Conservation (phyloP, 805 yeast species). For the Ogataea trehaloabstinens region DNA sequence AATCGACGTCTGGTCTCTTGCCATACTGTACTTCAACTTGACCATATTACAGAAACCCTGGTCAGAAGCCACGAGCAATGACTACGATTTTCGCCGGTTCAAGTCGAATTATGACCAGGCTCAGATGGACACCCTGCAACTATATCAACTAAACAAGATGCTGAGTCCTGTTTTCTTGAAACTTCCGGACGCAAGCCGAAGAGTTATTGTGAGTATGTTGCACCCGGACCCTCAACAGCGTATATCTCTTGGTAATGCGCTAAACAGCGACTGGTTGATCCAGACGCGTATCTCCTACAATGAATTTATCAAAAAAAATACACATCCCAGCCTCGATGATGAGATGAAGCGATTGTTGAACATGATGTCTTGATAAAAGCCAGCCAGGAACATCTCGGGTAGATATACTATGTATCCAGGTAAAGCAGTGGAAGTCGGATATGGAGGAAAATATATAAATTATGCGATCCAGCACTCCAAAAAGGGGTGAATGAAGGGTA, state of each 20-base stretch:
- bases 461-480: no score
- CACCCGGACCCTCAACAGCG: constrained; percentile 29
- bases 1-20: constrained; percentile 53
- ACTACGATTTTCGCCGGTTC: constrained; percentile 24
- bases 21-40: constrained; percentile 46
- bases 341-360: constrained; percentile 19
- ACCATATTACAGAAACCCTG: constrained; percentile 47
- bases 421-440: no score
- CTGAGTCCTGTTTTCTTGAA: constrained; percentile 13
- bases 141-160: constrained; percentile 18
- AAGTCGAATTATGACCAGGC: constrained; percentile 11
- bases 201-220: constrained; percentile 26
- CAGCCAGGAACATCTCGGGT: no score
- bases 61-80: constrained; percentile 36
- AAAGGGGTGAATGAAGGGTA: no score
- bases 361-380: neutral
- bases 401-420: no score
- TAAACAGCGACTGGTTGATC: constrained; percentile 32
- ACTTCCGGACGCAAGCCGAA: constrained; percentile 12
- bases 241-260: constrained; percentile 17
- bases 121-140: constrained; percentile 14
- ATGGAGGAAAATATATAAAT: no score
- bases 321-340: constrained; percentile 21
- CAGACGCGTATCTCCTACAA: constrained; percentile 22
- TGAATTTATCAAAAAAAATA: constrained; percentile 12